Evolutionary conservation across 768 basidiomycete species (phyloP), one percentile per base, ranked within the genome.

Genomic region (Lanmaoa rubissima): DNA sequence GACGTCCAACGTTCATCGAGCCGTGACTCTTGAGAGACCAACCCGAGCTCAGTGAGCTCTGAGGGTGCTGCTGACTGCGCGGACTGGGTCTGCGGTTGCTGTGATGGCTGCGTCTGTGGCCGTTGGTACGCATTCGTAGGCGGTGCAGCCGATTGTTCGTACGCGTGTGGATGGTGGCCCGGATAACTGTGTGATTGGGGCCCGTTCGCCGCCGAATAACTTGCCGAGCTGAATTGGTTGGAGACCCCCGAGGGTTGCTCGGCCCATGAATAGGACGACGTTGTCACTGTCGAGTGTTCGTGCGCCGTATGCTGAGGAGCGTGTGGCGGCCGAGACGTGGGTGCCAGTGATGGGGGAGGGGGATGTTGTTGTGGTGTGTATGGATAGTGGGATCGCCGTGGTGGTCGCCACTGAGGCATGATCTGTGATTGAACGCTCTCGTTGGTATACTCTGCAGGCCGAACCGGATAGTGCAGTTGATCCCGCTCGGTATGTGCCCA

Each of bases 1-100:
- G 78, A 79, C 53, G 78, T 78, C 84, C 84, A 86, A 24, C 82
- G 73, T 63, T 82, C 81, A 49, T 82, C 82, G 39, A 85, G 63
- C 38, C 81, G 72, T 43, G 82, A 81, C 56, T 79, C 79, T 24
- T 81, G 74, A 11, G 84, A 73, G 5, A 83, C 83, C 26, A 88
- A 71, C 8, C 87, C 87, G 4, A 88, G 75, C 53, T 83, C 78
- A 0, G 82, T 79, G 17, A 88, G 71, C 51, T 84, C 83, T 17
- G 76, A 63, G 28, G 73, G 67, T 17, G 73, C 65, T 8, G 61
- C 55, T 7, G 57, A 31, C 21, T 49, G 57, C 14, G 26, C 13
- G 4, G 48, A 12, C 7, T 48, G 56, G 11, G 55, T 28, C 39
- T 50, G 57, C 9, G 61, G 59, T 16, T 42, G 58, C 19, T 51